Evolutionary conservation across 1,284 basidiomycete genomes (phyloP).

Genomic region (Tremellales sp.): DNA sequence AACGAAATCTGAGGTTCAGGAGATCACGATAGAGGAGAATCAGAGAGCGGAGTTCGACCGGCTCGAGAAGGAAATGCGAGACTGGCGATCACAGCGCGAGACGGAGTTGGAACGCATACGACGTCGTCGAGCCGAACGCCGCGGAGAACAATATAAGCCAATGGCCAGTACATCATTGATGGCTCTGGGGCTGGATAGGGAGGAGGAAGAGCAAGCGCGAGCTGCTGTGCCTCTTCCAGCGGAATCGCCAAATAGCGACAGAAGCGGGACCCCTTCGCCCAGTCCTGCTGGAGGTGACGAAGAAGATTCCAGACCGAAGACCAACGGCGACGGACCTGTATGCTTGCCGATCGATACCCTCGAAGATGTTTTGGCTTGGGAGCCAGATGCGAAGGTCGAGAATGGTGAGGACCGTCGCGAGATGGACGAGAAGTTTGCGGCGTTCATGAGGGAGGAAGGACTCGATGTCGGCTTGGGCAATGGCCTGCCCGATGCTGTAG

Average conservation of each 20-base stretch:
- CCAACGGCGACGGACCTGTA: neutral
- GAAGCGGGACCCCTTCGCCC: no score
- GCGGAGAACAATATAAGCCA: neutral
- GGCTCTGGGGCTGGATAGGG: neutral
- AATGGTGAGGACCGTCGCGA: no score
- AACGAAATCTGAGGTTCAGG: slow-evolving; percentile 17
- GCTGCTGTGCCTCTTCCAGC: neutral
- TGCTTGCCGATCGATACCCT: neutral
- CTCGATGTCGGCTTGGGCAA: neutral
- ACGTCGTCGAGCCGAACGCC: neutral
- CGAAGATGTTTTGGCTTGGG: neutral
- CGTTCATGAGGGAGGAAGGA: no score
- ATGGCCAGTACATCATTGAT: neutral
- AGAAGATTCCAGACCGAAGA: neutral
- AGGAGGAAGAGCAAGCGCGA: neutral
- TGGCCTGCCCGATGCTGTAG: neutral
- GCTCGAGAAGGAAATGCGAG: slow-evolving; percentile 30
- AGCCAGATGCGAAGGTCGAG: neutral
- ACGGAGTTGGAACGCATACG: slow-evolving; percentile 30
- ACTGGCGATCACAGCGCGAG: slow-evolving; percentile 24
- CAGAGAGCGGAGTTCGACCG: slow-evolving; percentile 27
- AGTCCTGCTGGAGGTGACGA: no score
- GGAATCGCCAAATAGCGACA: neutral
- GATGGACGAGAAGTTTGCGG: no score
- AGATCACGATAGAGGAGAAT: slow-evolving; percentile 18